Evolutionary conservation across 2,329 filamentous ascomycete genomes (phyloP).

Genomic region (Blastomyces silverae): DNA sequence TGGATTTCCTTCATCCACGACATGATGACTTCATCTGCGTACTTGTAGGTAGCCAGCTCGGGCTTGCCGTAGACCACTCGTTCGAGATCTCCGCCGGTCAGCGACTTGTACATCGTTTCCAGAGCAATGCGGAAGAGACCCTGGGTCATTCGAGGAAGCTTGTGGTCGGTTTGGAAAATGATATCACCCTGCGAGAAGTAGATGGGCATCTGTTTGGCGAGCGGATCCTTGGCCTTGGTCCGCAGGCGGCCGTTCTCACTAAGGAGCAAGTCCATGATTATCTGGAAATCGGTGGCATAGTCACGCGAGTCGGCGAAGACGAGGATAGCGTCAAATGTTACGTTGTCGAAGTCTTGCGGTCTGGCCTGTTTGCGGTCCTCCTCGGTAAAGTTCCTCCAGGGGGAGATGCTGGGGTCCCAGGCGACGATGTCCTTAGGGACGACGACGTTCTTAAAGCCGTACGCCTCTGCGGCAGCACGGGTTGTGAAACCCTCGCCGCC

Average conservation of each 20-base stretch:
- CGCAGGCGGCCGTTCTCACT: conserved; percentile 60
- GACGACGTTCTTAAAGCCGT: conserved; percentile 66
- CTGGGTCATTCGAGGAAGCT: conserved; percentile 61
- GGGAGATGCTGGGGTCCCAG: conserved; percentile 61
- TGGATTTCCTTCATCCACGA: conserved; percentile 72
- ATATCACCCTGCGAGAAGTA: conserved; percentile 64
- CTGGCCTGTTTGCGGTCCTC: conserved; percentile 61
- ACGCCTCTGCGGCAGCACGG: conserved; percentile 64
- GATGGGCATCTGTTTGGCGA: conserved; percentile 62
- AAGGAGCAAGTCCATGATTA: conserved; percentile 66
- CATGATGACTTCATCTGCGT: conserved; percentile 65
- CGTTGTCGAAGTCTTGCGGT: conserved; percentile 64
- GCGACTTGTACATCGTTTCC: conserved; percentile 57
- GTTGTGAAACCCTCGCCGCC: conserved; percentile 70
- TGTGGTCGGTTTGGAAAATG: conserved; percentile 59
- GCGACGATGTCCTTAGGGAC: conserved; percentile 68
- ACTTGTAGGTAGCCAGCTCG: conserved; percentile 69
- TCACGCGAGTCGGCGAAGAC: conserved; percentile 69
- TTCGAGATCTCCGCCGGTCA: conserved; percentile 64
- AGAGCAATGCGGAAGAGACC: conserved; percentile 68
- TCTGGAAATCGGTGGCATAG: conserved; percentile 68
- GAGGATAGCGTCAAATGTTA: conserved; percentile 66
- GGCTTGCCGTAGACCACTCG: conserved; percentile 72
- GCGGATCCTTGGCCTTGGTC: conserved; percentile 60
- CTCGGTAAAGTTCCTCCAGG: conserved; percentile 61